Base-by-base conservation (phyloP, 495 filamentous ascomycete species). In the Aspergillus funiculosus region DNA sequence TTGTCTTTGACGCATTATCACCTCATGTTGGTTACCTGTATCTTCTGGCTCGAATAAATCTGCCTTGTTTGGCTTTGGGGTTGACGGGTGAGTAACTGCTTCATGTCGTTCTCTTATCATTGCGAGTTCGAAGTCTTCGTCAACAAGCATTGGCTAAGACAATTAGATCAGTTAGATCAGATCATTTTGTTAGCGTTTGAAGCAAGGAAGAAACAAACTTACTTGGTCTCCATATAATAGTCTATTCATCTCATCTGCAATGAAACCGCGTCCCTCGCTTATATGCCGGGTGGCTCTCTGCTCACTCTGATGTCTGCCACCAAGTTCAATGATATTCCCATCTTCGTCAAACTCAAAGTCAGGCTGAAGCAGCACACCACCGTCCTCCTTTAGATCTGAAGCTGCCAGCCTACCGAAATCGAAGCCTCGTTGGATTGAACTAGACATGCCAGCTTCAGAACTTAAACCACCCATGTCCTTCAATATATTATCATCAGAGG, bases 331-430 rank as follows among this genome's bases (percentile, higher is more conserved):
- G 19, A 86, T 63, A 55, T 82, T 79, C 0, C 82, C 83, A 31
- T 85, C 71, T 28, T 74, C 76, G 49, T 83, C 80, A 46, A 87
- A 79, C 18, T 69, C 73, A 51, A 86, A 83, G 41, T 80, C 82
- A 22, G 75, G 72, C 18, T 85, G 76, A n/a, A 80, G 66, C 5
- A 80, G 61, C 21, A 77, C 63, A 13, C 69, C 71, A 18, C 69
- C 66, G 35, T 79, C 73, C 27, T 78, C 71, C 13, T 53, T 54
- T n/a, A 65, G 39, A 2, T 58, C 34, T 0, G 43, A 51, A 10
- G 51, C 39, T 22, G 39, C 29, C 14, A 63, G 42, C 9, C 46
- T 37, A 8, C 40, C 54, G 6, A 56, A 43, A 7, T 57, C 31
- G 7, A 56, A 43, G 25, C 29, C 48, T 11, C 59, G 64, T 28